Conservation (phyloP, 345 rosid genomes). For the Psidium guajava region DNA sequence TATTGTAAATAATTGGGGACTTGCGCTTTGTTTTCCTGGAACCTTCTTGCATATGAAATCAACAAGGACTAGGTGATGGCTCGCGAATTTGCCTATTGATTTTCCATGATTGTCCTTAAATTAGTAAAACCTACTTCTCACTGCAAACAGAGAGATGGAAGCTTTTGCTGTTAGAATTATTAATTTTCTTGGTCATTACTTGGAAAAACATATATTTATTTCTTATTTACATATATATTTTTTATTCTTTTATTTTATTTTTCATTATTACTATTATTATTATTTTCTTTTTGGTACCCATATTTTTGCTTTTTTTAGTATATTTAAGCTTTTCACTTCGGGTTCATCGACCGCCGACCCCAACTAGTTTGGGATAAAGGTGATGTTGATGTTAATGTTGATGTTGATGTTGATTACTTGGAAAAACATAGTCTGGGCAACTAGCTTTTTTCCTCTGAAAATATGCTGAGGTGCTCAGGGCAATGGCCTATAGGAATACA, state of each 20-base stretch:
- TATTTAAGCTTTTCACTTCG: no score
- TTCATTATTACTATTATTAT: no score
- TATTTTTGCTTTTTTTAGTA: no score
- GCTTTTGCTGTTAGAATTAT: neutral
- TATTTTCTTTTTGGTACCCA: no score
- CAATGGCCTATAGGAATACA: neutral
- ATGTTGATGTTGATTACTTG: no score
- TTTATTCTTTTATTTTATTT: no score
- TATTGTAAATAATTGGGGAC: neutral
- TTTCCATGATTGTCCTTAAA: neutral
- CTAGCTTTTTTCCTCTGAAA: neutral
- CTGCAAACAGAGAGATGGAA: neutral
- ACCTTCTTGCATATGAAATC: neutral
- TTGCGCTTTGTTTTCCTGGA: conserved; percentile 2
- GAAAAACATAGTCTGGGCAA: neutral
- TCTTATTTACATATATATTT: no score
- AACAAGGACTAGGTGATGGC: neutral
- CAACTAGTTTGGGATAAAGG: no score
- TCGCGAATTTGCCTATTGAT: neutral
- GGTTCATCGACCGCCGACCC: no score
- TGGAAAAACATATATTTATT: neutral
- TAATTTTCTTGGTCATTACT: neutral
- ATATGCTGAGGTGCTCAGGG: neutral
- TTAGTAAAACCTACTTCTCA: neutral
- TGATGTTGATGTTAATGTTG: no score